Base-by-base conservation (phyloP, 139 green algal species). In the Coelastrella sp. region DNA sequence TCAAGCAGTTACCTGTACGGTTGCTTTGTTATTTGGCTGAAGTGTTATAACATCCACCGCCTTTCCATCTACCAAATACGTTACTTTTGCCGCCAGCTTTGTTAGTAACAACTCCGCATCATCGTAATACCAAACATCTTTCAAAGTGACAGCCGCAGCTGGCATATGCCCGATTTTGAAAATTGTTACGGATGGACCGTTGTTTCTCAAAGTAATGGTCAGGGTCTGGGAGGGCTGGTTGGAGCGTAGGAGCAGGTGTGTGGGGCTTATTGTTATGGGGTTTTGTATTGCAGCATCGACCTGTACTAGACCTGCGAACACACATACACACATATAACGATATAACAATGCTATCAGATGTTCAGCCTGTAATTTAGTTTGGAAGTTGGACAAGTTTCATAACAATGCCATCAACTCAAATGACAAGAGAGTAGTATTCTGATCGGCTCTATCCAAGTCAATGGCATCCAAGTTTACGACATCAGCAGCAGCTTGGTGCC, bases 231-330 rank as follows among this genome's bases (percentile, higher is more conserved):
- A 54, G 8, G 5, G 79, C 56, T 17, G 58, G 79, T 85, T 85
- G 79, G 79, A 85, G 58, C 79, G 79, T 11, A 85, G 79, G 5
- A 85, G 79, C 56, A 85, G 79, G 79, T 85, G 79, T 2, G 17
- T 85, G 79, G 79, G 79, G 14, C 56, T 20, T 5, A 54, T 56
- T 7, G 19, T n/a, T 17, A 58, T 85, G 20, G 79, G 79, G 57
- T 85, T 85, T 58, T 85, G 19, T n/a, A 85, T 85, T 16, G 79
- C 79, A 47, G 79, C 79, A 56, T 85, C 79, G 3, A 85, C 79
- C 61, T 85, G 79, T 19, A 85, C 71, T 5, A 85, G 79, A 20
- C 79, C 79, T 61, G 71, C 14, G 32, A 47, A 47, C 32, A 47
- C 32, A 47, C 32, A 47, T 47, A 47, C 32, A 47, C 32, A 47